These are phyloP conservation scores for Polyplosphaeria fusca DNA, from an alignment of 495 filamentous ascomycete genomes.

Conservation along the genomic window DNA sequence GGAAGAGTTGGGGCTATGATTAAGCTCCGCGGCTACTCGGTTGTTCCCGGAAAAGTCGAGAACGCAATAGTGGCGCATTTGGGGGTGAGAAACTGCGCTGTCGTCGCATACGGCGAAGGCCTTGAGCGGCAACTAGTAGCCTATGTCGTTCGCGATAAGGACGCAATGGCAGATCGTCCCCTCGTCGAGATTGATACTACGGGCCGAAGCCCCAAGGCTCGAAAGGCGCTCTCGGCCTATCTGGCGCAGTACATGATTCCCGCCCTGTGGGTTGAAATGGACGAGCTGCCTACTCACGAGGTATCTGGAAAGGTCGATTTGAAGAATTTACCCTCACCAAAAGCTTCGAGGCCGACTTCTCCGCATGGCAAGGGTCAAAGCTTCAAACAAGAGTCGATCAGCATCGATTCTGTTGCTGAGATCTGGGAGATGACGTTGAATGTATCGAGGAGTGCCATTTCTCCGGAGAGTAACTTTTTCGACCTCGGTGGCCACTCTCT, in stretches of 20 bases:
- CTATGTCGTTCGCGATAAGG: constrained; percentile 61
- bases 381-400: constrained; percentile 51
- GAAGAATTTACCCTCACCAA: constrained; percentile 57
- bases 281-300: constrained; percentile 59
- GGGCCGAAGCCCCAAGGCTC: constrained; percentile 57
- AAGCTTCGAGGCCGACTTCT: constrained; percentile 37
- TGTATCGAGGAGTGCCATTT: constrained; percentile 50
- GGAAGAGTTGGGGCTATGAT: constrained; percentile 41
- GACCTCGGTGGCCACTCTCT: constrained; percentile 68
- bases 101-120: constrained; percentile 62
- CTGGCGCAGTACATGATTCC: constrained; percentile 75
- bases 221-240: constrained; percentile 52
- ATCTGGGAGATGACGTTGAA: constrained; percentile 61
- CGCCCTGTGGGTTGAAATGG: constrained; percentile 60
- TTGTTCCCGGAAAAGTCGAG: constrained; percentile 49
- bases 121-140: constrained; percentile 63
- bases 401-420: constrained; percentile 53
- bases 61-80: constrained; percentile 59
- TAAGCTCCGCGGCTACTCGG: constrained; percentile 40
- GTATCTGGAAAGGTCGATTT: constrained; percentile 68
- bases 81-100: constrained; percentile 58
- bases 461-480: constrained; percentile 64
- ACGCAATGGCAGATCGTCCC: constrained; percentile 51
- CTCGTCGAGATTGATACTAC: constrained; percentile 55
- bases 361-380: constrained; percentile 38